These are phyloP conservation scores for Eucalyptus pauciflora DNA, from an alignment of 345 rosid genomes.

Conservation along the genomic window DNA sequence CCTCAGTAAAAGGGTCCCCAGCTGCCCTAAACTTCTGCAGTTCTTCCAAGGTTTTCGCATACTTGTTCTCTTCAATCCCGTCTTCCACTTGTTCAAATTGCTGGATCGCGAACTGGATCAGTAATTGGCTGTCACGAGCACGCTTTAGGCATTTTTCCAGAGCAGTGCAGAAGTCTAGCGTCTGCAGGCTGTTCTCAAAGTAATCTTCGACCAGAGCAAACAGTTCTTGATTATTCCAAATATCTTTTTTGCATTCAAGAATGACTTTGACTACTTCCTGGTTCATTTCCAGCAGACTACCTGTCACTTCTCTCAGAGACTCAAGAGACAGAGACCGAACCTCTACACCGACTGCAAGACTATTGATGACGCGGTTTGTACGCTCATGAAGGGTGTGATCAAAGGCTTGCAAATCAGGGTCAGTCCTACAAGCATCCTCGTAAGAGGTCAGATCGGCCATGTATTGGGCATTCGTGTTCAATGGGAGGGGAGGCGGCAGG, in stretches of 20 bases:
- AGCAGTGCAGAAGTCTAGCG: conserved; percentile 68
- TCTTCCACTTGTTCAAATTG: conserved; percentile 44
- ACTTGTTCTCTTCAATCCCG: conserved; percentile 23
- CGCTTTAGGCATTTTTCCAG: conserved; percentile 60
- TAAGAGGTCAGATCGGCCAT: conserved; percentile 47
- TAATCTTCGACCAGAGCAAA: conserved; percentile 57
- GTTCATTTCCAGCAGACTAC: conserved; percentile 66
- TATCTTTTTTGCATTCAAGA: conserved; percentile 52
- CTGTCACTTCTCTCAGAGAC: conserved; percentile 65
- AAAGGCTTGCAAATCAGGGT: conserved; percentile 59
- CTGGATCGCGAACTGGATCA: conserved; percentile 51
- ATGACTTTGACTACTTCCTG: conserved; percentile 75
- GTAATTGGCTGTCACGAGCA: conserved; percentile 53
- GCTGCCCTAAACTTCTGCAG: conserved; percentile 47
- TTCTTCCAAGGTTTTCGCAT: conserved; percentile 52
- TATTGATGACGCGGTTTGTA: conserved; percentile 44
- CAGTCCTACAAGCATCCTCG: conserved; percentile 60
- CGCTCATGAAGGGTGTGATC: conserved; percentile 52
- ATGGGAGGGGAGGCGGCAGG: conserved; percentile 10
- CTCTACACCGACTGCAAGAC: conserved; percentile 48
- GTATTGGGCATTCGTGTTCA: conserved; percentile 17
- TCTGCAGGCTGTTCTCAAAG: conserved; percentile 50
- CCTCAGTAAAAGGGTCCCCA: conserved; percentile 61
- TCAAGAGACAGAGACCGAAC: conserved; percentile 51
- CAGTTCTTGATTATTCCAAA: conserved; percentile 61